phyloP scores from a whole-genome alignment of 208 protist genomes.

The Crithidia thermophila region DNA sequence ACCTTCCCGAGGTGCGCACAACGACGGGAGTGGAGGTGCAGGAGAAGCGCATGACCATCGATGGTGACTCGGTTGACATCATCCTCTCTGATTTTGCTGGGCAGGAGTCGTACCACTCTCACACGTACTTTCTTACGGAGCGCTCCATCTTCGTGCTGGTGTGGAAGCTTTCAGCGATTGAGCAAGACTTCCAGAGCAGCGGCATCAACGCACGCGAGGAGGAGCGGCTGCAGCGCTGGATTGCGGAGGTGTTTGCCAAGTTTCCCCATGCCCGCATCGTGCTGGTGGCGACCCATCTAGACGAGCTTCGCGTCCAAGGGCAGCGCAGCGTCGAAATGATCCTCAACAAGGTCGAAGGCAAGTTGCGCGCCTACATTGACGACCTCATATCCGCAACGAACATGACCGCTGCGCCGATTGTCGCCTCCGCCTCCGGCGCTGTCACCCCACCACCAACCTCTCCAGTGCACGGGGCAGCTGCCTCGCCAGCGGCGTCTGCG shows the following conservation, averaged over 20 bases:
- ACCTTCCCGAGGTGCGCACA: conserved; percentile 76
- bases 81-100: conserved; percentile 88
- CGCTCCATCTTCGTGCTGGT: conserved; percentile 88
- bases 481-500: background rate
- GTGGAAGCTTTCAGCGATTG: conserved; percentile 90
- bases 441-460: conserved; percentile 1
- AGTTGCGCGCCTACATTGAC: conserved; percentile 68
- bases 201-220: conserved; percentile 84
- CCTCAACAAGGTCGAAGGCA: conserved; percentile 75
- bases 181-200: conserved; percentile 82
- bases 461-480: background rate
- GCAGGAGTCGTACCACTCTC: conserved; percentile 88
- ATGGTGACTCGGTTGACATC: conserved; percentile 65
- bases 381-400: conserved; percentile 38
- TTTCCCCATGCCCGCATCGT: conserved; percentile 75
- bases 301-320: conserved; percentile 84
- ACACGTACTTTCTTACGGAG: conserved; percentile 86
- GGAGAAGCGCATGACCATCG: conserved; percentile 56
- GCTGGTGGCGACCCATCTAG: conserved; percentile 88
- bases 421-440: background rate
- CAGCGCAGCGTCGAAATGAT: conserved; percentile 89
- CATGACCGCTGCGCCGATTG: conserved; percentile 15
- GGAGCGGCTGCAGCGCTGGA: conserved; percentile 83
- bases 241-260: conserved; percentile 89
- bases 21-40: conserved; percentile 85